These are phyloP conservation scores for Pulveroboletus frians DNA, from an alignment of 768 basidiomycete species.

Conservation along the genomic window DNA sequence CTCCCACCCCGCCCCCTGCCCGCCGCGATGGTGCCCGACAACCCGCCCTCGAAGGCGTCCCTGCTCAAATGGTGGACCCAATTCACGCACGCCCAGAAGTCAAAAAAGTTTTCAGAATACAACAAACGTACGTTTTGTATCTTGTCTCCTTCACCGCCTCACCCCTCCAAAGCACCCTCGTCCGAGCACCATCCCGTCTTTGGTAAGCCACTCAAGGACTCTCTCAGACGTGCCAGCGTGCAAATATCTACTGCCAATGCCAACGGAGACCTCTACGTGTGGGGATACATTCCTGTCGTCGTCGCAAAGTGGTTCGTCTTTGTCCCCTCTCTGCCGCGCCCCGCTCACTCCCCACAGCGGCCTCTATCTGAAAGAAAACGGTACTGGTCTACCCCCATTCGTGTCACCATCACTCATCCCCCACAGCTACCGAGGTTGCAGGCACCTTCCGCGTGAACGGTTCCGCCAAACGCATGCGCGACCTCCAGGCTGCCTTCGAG, in stretches of 20 bases:
- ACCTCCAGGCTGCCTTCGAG: constrained; percentile 89
- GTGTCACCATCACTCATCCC: background rate
- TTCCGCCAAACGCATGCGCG: constrained; percentile 93
- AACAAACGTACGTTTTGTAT: constrained; percentile 34
- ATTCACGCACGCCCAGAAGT: constrained; percentile 60
- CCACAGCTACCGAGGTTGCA: constrained; percentile 77
- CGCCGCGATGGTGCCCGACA: constrained; percentile 28
- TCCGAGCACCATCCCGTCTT: constrained; percentile 61
- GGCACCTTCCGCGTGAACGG: constrained; percentile 96
- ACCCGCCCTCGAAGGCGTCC: constrained; percentile 44
- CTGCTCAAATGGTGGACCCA: constrained; percentile 82
- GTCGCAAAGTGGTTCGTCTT: constrained; percentile 88
- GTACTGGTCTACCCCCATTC: constrained; percentile 35
- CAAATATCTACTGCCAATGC: constrained; percentile 89
- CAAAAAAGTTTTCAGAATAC: constrained; percentile 51
- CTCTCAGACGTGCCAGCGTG: constrained; percentile 81
- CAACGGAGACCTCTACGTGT: constrained; percentile 79
- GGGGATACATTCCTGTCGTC: constrained; percentile 94
- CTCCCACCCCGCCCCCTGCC: background rate
- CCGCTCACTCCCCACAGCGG: constrained; percentile 48
- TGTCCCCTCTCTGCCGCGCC: background rate
- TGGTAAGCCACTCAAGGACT: constrained; percentile 78
- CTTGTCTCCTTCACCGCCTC: constrained; percentile 1
- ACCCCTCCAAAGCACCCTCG: constrained; percentile 17
- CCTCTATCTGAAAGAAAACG: constrained; percentile 90